Evolutionary conservation across 352 stramenopile species (phyloP), one percentile per base, ranked within the genome.

Genomic region (Globisporangium nunn): DNA sequence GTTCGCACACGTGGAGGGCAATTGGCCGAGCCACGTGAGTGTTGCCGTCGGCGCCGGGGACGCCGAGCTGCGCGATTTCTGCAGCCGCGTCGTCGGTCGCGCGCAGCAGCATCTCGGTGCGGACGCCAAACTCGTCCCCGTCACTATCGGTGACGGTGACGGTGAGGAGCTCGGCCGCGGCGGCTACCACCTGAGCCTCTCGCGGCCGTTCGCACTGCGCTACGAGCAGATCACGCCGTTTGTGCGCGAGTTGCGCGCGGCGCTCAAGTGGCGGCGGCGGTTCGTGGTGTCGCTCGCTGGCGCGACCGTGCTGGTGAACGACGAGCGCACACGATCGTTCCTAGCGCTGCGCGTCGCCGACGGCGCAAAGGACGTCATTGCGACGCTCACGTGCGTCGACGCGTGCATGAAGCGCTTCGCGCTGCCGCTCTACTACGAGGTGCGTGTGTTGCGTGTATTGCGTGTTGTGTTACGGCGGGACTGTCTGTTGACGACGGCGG

Each of bases 11-110:
- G 79, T 91, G 10, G 78, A 87, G 47, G 84, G 81, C 52, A 88
- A 93, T 53, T 93, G 84, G 84, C 81, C 84, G 48, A 91, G 81
- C 51, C 80, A 93, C 33, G 70, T 93, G 40, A 68, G 70, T 40
- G 72, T 91, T 39, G 46, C 67, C 23, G 66, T 91, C n/a, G 30
- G 53, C 44, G 47, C 51, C 46, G 49, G 74, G 6, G 61, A 60
- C 30, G 41, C 50, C 4, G 58, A 66, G 31, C 50, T 87, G 12
- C 64, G 52, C 14, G 39, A 60, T 12, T 37, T 81, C 11, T 66
- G 62, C 40, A 54, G 54, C 11, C 23, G 49, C 4, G 35, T 70
- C 43, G 74, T 88, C 40, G 43, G 69, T 6, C 37, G 56, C n/a
- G 70, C 64, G 1, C 74, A 84, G 37, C 30, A 58, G 12, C 49